Evolutionary conservation across 2,329 filamentous ascomycete genomes (phyloP).

Genomic region (Aspergillus fumigatus): DNA sequence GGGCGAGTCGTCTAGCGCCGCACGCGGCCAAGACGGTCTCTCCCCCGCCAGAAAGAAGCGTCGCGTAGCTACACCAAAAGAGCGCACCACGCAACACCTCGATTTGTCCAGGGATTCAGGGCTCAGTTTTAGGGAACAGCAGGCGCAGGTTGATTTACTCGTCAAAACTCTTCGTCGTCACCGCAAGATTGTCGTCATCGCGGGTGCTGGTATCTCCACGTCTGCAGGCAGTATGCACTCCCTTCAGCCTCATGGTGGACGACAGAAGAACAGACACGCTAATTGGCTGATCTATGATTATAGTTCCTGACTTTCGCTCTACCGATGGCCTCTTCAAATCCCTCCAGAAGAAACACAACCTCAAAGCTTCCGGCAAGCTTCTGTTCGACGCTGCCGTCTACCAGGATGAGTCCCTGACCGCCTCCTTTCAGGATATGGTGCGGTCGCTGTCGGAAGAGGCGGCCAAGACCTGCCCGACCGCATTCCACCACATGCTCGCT

Average conservation of each 20-base stretch:
- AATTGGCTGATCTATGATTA: slow-evolving; percentile 8
- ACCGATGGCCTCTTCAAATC: slow-evolving; percentile 83
- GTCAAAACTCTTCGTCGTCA: slow-evolving; percentile 74
- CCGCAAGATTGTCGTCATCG: slow-evolving; percentile 95
- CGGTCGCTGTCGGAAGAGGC: slow-evolving; percentile 78
- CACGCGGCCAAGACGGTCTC: slow-evolving; percentile 54
- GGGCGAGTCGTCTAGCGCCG: slow-evolving; percentile 31
- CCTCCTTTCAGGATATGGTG: slow-evolving; percentile 94
- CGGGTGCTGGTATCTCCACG: slow-evolving; percentile 93
- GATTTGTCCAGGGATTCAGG: slow-evolving; percentile 52
- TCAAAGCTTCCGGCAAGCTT: slow-evolving; percentile 90
- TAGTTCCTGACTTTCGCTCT: slow-evolving; percentile 93
- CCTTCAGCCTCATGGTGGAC: slow-evolving; percentile 7
- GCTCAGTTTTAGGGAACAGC: slow-evolving; percentile 46
- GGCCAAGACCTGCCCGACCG: slow-evolving; percentile 71
- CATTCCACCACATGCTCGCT: slow-evolving; percentile 90
- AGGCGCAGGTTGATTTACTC: slow-evolving; percentile 63
- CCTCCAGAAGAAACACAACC: slow-evolving; percentile 77
- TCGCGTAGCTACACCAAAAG: slow-evolving; percentile 56
- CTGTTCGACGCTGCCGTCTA: slow-evolving; percentile 98
- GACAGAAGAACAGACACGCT: slow-evolving; percentile 7
- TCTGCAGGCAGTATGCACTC: slow-evolving; percentile 75
- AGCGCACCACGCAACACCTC: slow-evolving; percentile 76
- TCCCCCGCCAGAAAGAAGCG: slow-evolving; percentile 73
- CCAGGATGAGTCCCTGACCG: slow-evolving; percentile 81